These are phyloP conservation scores for Leptosphaerulina australis DNA, from an alignment of 2,329 filamentous ascomycete genomes.

Conservation along the genomic window DNA sequence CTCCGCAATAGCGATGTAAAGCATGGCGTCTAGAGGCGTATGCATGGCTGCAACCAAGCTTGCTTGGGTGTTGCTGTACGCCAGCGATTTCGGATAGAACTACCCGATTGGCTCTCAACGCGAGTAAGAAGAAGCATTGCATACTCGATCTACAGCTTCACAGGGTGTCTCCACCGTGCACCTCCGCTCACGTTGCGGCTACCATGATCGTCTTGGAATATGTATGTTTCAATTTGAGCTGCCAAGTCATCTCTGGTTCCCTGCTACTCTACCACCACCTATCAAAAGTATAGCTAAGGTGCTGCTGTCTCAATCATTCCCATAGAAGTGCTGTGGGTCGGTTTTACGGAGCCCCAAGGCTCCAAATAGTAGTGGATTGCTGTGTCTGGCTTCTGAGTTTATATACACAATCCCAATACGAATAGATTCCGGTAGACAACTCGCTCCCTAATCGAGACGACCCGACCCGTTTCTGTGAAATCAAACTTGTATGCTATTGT, in stretches of 20 bases:
- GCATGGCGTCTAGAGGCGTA: neutral
- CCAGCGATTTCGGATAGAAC: neutral
- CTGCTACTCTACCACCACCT: no score
- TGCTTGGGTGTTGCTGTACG: neutral
- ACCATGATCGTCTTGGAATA: neutral
- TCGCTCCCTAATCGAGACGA: neutral
- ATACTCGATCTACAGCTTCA: neutral
- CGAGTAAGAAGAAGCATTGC: no score
- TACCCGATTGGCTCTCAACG: neutral
- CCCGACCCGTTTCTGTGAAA: neutral
- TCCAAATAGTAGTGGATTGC: slow-evolving; percentile 33
- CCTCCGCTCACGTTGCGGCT: neutral
- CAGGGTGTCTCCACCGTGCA: no score
- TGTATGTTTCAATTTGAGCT: no score
- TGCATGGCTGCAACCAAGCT: neutral
- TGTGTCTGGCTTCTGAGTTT: slow-evolving; percentile 23
- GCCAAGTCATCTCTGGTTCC: no score
- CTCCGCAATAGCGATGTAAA: neutral
- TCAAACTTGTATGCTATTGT: neutral
- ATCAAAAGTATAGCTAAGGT: no score
- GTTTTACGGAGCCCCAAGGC: slow-evolving; percentile 24
- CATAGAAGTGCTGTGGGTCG: no score
- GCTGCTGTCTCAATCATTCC: no score
- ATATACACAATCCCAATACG: slow-evolving; percentile 25
- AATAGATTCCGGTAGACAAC: neutral